Evolutionary conservation across 805 yeast species (phyloP), one percentile per base, ranked within the genome.

Genomic region (Candida silvatica): DNA sequence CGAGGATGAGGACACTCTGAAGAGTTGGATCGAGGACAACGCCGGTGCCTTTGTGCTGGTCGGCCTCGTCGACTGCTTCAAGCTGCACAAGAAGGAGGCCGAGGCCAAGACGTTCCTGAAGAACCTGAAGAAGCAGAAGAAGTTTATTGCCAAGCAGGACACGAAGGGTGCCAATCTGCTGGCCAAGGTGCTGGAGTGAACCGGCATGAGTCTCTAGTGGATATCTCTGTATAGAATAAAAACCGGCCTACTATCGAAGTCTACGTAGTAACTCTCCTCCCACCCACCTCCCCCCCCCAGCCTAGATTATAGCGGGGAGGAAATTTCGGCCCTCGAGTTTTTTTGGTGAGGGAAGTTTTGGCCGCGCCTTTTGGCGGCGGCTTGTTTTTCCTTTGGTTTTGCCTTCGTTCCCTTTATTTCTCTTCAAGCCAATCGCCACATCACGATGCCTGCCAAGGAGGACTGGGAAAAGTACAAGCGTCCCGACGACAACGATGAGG

Each of bases 381-480:
- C 14, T 14, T 7, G 15, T 14, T 25, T 25, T 25, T 14, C 14
- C 15, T 25, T 25, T 25, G n/a, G n/a, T n/a, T n/a, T n/a, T n/a
- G n/a, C n/a, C n/a, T n/a, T 7, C 15, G 5, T 14, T 25, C 27
- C n/a, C n/a, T n/a, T n/a, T n/a, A n/a, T n/a, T n/a, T n/a, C n/a
- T n/a, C n/a, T n/a, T n/a, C n/a, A n/a, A n/a, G n/a, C n/a, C n/a
- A 11, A 17, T 6, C n/a, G n/a, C 7, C 2, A 31, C 3, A 17
- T 32, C 8, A 37, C n/a, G 45, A 88, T 88, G 97, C 88, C 97
- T 42, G 95, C 97, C 48, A 92, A 87, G 68, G 92, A 87, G 38
- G 95, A 92, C 60, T 92, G 99, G 99, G 99, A 94, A 56, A 92
- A 92, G 59, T 86, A 85, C 62, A 80, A 78, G 56, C 81, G 92